Base-by-base conservation (phyloP, 495 filamentous ascomycete genomes). In the Talaromyces wortmannii region DNA sequence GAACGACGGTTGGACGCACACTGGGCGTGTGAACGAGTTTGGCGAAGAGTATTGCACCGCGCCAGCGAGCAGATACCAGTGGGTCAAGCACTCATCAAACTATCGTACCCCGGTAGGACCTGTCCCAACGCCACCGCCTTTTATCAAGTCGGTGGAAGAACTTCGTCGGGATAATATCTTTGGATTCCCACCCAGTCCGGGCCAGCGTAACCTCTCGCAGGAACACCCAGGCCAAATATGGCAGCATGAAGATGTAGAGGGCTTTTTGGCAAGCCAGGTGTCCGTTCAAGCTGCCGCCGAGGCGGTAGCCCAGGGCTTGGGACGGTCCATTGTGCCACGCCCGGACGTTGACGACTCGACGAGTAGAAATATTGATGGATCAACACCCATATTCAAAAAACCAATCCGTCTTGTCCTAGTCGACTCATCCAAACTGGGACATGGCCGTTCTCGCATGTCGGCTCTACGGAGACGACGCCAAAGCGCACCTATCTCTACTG, bases 111-210 rank as follows among this genome's bases (percentile, higher is more conserved):
- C 52, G 31, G 23, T 45, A 16, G 52, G 52, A 50, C 6, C 66
- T 70, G 10, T 72, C 67, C 2, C 57, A 51, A 7, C 52, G 36
- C 72, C 71, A 12, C 72, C 71, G 3, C 47, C 69, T 8, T 64
- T 67, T 4, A 48, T 67, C 33, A 69, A 65, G 18, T 62, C 64
- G 0, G 31, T 59, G 4, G 54, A 67, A 5, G 67, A 76, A 43
- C 57, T 61, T 18, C 57, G 62, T n/a, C 62, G 52, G 13, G 69
- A 75, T 42, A 46, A 54, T 2, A 59, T 67, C 11, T 67, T 69
- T 50, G 71, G 75, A 0, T 77, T 66, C 53, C 72, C 75, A 3
- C 75, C 75, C 0, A 61, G 61, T 23, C 60, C 72, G 15, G 75
- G 73, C 4, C 59, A 70, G 33, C 69, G 72, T 4, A 76, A 78